Evolutionary conservation across 1,284 basidiomycete species (phyloP), one percentile per base, ranked within the genome.

Genomic region (Somion occarium): DNA sequence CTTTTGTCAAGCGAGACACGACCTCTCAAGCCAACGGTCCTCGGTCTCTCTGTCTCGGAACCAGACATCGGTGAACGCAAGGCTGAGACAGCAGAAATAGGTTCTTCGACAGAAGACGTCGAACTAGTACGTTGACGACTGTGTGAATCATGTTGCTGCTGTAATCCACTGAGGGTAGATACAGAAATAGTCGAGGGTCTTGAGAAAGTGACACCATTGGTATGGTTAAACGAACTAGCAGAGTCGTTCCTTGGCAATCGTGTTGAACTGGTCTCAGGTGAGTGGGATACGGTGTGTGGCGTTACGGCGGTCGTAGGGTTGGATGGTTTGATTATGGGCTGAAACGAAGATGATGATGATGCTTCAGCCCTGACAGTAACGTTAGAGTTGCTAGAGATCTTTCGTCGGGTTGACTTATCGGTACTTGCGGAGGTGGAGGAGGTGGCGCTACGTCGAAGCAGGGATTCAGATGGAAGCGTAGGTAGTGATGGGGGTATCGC

Each of bases 301-400:
- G 85, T 85, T n/a, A 88, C 53, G 3, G 84, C 84, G 22, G 83
- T 88, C 25, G 86, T 88, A 1, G 84, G 72, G 53, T 75, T 77
- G 0, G 81, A 73, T 0, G 77, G 77, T 11, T 79, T 73, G 41
- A 83, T 67, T 12, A 56, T 77, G 70, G 38, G 70, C 57, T 30
- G 74, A 65, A 61, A 70, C 59, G 24, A n/a, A 3, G 38, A 18
- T 12, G 55, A 63, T 26, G 58, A 64, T n/a, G 60, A 54, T 0
- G 59, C 55, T 26, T 66, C 65, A 13, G 70, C 76, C 38, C 83
- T 79, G 43, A 82, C 64, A 11, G 83, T 87, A 9, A 72, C 62
- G 43, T 70, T 75, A 3, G 82, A 80, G 38, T 69, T 65, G 7
- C 66, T 59, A 2, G 75, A 80, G n/a, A 69, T 63, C 59, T 77